Evolutionary conservation across 768 basidiomycete species (phyloP).

Genomic region (Naematelia encephala): DNA sequence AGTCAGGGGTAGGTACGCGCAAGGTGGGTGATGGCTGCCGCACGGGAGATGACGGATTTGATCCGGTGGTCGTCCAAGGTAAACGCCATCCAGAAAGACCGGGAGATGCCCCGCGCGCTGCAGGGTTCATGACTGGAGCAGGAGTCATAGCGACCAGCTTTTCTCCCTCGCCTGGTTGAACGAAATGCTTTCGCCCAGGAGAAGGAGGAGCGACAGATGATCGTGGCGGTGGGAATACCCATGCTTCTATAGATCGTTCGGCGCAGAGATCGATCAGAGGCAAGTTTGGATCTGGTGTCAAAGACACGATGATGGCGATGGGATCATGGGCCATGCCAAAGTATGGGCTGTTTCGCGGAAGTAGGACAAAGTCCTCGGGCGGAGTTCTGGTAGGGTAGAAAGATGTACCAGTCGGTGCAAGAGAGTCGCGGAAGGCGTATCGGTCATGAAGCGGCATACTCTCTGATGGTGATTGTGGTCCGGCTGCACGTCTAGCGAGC

Average conservation of each 20-base stretch:
- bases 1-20: conserved; percentile 34
- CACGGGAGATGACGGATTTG: conserved; percentile 13
- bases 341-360: conserved; percentile 70
- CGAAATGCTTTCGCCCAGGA: conserved; percentile 47
- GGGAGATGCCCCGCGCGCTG: conserved; percentile 6
- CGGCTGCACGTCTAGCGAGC: conserved; percentile 2
- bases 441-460: conserved; percentile 55
- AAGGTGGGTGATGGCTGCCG: conserved; percentile 22
- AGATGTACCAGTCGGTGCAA: conserved; percentile 53
- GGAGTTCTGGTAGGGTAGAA: conserved; percentile 62
- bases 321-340: conserved; percentile 68
- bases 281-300: conserved; percentile 54
- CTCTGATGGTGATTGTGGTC: conserved; percentile 32
- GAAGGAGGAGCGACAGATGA: conserved; percentile 33
- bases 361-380: conserved; percentile 72
- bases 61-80: conserved; percentile 36
- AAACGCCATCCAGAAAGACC: conserved; percentile 33
- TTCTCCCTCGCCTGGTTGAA: conserved; percentile 40
- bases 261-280: conserved; percentile 45
- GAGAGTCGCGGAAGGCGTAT: conserved; percentile 63
- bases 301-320: conserved; percentile 62
- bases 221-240: conserved; percentile 67
- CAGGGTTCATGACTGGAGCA: conserved; percentile 42
- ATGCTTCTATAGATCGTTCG: conserved; percentile 60
- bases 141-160: conserved; percentile 48